These are phyloP conservation scores for Phialophora verrucosa DNA, from an alignment of 2,329 filamentous ascomycete genomes.

Conservation along the genomic window DNA sequence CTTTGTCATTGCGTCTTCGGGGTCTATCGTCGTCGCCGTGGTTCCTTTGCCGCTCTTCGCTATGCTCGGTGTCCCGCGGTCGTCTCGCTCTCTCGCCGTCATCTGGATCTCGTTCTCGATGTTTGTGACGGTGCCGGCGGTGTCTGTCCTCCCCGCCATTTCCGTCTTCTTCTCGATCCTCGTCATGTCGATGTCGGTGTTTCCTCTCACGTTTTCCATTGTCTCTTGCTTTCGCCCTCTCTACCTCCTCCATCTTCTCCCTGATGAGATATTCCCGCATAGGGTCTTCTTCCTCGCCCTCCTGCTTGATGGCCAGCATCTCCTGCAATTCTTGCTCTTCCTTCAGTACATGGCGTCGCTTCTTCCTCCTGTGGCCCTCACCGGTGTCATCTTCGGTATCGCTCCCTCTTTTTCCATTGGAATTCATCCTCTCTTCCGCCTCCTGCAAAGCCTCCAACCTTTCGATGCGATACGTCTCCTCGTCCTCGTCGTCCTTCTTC, in stretches of 20 bases:
- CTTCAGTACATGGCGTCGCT: conserved; percentile 62
- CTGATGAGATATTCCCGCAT: conserved; percentile 93
- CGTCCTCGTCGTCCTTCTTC: conserved; percentile 67
- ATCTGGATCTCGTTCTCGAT: conserved; percentile 6
- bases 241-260: conserved; percentile 88
- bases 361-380: conserved; percentile 45
- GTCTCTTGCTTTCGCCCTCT: conserved; percentile 67
- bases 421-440: conserved; percentile 35
- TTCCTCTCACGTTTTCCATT: conserved; percentile 56
- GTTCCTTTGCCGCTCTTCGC: not conserved
- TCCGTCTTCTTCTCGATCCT: conserved; percentile 14
- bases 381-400: conserved; percentile 55
- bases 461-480: conserved; percentile 59
- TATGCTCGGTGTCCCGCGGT: not conserved
- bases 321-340: conserved; percentile 81
- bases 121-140: conserved; percentile 20
- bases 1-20: conserved; percentile 5
- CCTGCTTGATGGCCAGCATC: conserved; percentile 62
- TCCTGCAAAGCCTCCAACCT: conserved; percentile 52
- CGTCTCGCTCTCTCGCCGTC: conserved; percentile 7
- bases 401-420: conserved; percentile 47
- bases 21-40: conserved; percentile 15
- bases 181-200: conserved; percentile 46
- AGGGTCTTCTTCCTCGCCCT: conserved; percentile 93
- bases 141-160: conserved; percentile 7